phyloP scores from a whole-genome alignment of 192 early-diverging fungal genomes.

The Anaeromyces robustus region DNA sequence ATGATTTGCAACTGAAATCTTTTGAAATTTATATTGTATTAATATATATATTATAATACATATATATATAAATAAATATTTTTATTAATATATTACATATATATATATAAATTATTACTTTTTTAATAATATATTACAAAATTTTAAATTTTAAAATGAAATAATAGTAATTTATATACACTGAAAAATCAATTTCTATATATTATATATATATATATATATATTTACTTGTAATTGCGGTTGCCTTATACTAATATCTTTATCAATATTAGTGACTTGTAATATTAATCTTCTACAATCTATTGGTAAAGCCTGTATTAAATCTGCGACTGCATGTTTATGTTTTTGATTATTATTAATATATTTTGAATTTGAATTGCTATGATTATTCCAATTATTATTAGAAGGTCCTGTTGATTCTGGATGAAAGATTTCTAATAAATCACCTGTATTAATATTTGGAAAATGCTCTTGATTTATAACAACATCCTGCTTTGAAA shows the following conservation, averaged over 20 bases:
- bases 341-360: slow-evolving; percentile 2
- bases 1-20: slow-evolving; percentile 53
- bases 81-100: neutral
- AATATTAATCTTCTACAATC: slow-evolving; percentile 20
- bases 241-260: slow-evolving; percentile 23
- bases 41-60: neutral
- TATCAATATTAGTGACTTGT: slow-evolving; percentile 28
- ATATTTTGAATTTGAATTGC: neutral
- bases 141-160: neutral
- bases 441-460: slow-evolving; percentile 34
- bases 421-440: slow-evolving; percentile 42
- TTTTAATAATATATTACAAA: neutral
- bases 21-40: neutral
- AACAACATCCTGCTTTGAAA: slow-evolving; percentile 42
- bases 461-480: slow-evolving; percentile 56
- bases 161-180: slow-evolving; percentile 12
- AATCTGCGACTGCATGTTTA: neutral
- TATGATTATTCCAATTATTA: slow-evolving; percentile 1
- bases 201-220: neutral
- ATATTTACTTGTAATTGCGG: slow-evolving; percentile 26
- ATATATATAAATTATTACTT: neutral
- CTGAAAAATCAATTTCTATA: neutral
- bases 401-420: slow-evolving; percentile 5
- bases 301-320: neutral
- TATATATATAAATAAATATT: neutral